phyloP scores from a whole-genome alignment of 768 basidiomycete species.

The Cyclocybe cylindracea region DNA sequence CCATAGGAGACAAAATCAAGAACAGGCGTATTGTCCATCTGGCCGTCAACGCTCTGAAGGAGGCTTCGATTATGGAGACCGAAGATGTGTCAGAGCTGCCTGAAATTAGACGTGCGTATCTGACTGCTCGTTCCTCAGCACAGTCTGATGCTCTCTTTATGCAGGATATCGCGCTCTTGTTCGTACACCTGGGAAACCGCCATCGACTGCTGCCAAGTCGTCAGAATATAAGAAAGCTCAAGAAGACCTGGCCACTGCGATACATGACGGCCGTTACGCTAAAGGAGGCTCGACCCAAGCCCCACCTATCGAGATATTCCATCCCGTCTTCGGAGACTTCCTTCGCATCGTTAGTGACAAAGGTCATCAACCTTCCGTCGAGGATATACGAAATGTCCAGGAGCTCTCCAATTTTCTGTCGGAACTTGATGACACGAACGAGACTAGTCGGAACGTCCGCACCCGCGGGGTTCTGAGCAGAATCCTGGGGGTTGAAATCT shows the following conservation, averaged over 20 bases:
- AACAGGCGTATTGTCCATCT: too few relatives aligned
- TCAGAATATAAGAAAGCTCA: conserved; percentile 5
- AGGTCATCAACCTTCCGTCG: conserved; percentile 8
- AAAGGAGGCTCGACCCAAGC: conserved; percentile 3
- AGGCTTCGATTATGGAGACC: too few relatives aligned
- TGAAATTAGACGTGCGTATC: too few relatives aligned
- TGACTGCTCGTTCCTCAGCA: too few relatives aligned
- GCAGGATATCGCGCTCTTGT: conserved; percentile 4
- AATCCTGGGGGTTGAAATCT: neutral
- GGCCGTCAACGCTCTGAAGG: too few relatives aligned
- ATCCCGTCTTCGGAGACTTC: conserved; percentile 28
- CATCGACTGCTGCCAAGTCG: conserved; percentile 10
- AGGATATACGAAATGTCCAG: conserved; percentile 2
- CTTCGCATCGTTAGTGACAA: conserved; percentile 14
- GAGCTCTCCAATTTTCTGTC: conserved; percentile 16
- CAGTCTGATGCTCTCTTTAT: too few relatives aligned
- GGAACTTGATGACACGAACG: conserved; percentile 9
- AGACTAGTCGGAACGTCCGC: neutral
- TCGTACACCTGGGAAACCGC: conserved; percentile 7
- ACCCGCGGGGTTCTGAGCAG: neutral
- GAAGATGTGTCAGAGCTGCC: too few relatives aligned
- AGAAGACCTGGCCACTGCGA: neutral
- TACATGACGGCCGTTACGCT: conserved; percentile 6
- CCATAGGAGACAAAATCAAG: too few relatives aligned
- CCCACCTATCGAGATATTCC: conserved; percentile 26